A percentile compares a stretch with the other conserved stretches of the same genome.
phyloP scores from a whole-genome alignment of 345 rosid genomes.

The Pistacia vera region DNA sequence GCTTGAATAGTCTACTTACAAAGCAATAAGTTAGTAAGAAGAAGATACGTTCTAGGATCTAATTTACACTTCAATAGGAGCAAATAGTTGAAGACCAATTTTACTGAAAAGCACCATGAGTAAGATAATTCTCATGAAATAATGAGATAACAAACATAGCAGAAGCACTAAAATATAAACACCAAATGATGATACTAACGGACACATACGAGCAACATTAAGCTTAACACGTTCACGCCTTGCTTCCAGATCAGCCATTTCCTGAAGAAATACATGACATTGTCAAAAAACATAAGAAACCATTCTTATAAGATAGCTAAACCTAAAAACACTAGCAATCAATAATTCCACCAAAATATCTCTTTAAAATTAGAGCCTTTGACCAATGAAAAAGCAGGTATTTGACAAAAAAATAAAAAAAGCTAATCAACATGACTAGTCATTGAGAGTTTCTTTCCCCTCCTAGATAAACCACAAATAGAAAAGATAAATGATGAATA shows the following conservation, averaged over 20 bases:
- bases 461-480: background rate
- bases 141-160: background rate
- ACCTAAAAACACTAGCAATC: background rate
- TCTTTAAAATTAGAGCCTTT: background rate
- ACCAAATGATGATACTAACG: constrained; percentile 12
- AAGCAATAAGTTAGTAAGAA: background rate
- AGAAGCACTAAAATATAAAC: background rate
- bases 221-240: constrained; percentile 82
- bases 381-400: background rate
- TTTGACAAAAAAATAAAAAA: background rate
- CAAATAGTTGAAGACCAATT: background rate
- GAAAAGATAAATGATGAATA: background rate
- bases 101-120: background rate
- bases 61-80: no score
- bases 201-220: constrained; percentile 79
- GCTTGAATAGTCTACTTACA: constrained; percentile 8
- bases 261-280: constrained; percentile 45
- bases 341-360: background rate
- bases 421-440: background rate
- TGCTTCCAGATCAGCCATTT: constrained; percentile 77
- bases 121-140: background rate
- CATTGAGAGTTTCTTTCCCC: background rate
- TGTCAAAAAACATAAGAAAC: constrained; percentile 9
- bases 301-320: background rate
- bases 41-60: background rate